Conservation (phyloP, 805 yeast genomes). For the Candida xiaguanensis region DNA sequence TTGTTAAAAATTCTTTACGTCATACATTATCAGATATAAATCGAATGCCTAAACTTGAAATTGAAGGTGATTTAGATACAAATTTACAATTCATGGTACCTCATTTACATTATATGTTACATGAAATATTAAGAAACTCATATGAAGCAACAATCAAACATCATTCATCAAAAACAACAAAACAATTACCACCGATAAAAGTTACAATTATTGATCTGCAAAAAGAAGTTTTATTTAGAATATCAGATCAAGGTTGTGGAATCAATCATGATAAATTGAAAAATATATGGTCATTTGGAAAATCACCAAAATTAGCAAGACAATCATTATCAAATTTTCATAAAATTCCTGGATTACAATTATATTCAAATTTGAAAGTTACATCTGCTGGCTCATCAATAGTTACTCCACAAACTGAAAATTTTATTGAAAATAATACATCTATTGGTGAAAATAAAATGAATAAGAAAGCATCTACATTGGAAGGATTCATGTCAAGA, state of each 20-base stretch:
- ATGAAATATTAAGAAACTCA: slow-evolving; percentile 84
- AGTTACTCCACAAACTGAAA: slow-evolving; percentile 15
- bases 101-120: slow-evolving; percentile 80
- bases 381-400: slow-evolving; percentile 39
- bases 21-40: slow-evolving; percentile 49
- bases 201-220: slow-evolving; percentile 68
- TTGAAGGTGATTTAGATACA: slow-evolving; percentile 69
- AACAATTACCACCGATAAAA: slow-evolving; percentile 66
- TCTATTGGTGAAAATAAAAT: slow-evolving; percentile 21
- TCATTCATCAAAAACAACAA: slow-evolving; percentile 23
- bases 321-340: slow-evolving; percentile 64
- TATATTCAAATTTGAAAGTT: slow-evolving; percentile 39
- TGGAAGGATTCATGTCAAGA: slow-evolving; percentile 63
- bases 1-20: slow-evolving; percentile 49
- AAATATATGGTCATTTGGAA: slow-evolving; percentile 85
- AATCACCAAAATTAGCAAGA: slow-evolving; percentile 56
- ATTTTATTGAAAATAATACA: slow-evolving; percentile 29
- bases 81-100: slow-evolving; percentile 80
- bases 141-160: slow-evolving; percentile 68
- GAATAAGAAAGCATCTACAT: slow-evolving; percentile 45
- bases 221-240: slow-evolving; percentile 67
- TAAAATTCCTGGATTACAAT: slow-evolving; percentile 58
- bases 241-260: slow-evolving; percentile 93
- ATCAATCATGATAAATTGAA: slow-evolving; percentile 54
- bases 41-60: slow-evolving; percentile 65